Evolutionary conservation across 1,139 yeast genomes (phyloP), one percentile per base, ranked within the genome.

Genomic region (Debaryomyces sp.): DNA sequence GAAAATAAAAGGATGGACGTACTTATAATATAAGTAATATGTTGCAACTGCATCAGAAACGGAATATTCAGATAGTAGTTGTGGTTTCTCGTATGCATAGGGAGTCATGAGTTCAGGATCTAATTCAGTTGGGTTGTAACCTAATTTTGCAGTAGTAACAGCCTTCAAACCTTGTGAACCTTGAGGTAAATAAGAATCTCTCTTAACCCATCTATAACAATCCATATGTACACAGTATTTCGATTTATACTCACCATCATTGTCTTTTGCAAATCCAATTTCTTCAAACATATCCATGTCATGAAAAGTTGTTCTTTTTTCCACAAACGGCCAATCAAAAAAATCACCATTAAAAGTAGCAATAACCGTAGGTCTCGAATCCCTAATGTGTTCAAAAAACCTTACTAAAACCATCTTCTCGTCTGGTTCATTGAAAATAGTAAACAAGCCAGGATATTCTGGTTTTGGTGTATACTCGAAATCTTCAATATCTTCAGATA

Each of bases 1-100:
- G 64, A 95, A 92, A 60, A 95, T 88, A 70, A 95, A 95, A 1
- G 99, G 99, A 68, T 92, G 98, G 41, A 95, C 97, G 63, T 94
- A 95, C 67, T 95, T 95, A 83, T 88, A 92, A 72, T 92, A 95
- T 44, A 95, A 76, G 66, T 95, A 95, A 64, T 92, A 95, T 1
- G 99, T 95, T 5, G 99, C 99, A 43, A 95, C 99, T 3, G 99
- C 99, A 78, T 95, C 99, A 49, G 99, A 95, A 23, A 95, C 99
- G 0, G 99, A 95, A 68, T 95, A 95, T 64, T 95, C 99, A 0
- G 99, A 89, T 52, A 95, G 71, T 4, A 87, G 71, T 63, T 95
- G 99, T 0, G 99, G 99, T 58, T 87, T 84, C 61, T 92, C 97
- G 55, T 85, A 84, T 2, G 99, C 99, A 64, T 92, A 94, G 0